Conservation (phyloP, 2,329 filamentous ascomycete genomes). For the Phialophora chinensis region DNA sequence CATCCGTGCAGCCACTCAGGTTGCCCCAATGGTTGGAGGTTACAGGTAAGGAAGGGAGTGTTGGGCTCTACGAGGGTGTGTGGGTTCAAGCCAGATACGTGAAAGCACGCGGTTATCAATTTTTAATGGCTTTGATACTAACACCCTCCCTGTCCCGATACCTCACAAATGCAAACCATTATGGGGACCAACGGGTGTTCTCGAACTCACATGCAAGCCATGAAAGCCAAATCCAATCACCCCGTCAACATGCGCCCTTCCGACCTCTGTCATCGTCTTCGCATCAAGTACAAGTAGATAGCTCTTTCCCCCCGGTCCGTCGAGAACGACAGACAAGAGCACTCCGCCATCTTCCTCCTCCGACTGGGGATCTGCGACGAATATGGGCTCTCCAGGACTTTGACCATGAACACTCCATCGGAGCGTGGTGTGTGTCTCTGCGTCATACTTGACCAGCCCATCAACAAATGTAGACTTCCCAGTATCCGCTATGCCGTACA, state of each 20-base stretch:
- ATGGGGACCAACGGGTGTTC: conserved; percentile 10
- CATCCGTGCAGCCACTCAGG: neutral
- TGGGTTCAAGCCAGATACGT: neutral
- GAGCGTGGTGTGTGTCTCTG: conserved; percentile 47
- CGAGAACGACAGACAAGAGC: conserved; percentile 59
- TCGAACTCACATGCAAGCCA: conserved; percentile 44
- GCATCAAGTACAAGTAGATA: conserved; percentile 61
- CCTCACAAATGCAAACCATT: conserved; percentile 29
- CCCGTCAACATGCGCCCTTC: conserved; percentile 56
- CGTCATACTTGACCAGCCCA: conserved; percentile 60
- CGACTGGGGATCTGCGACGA: conserved; percentile 51
- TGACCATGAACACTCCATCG: conserved; percentile 58
- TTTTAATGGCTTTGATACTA: neutral
- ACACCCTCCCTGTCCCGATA: neutral
- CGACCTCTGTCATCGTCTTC: conserved; percentile 56
- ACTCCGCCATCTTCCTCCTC: conserved; percentile 60
- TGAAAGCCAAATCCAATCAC: conserved; percentile 62
- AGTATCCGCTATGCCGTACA: conserved; percentile 55
- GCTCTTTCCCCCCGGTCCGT: conserved; percentile 57
- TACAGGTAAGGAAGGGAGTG: neutral
- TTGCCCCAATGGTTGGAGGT: neutral
- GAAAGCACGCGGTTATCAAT: neutral
- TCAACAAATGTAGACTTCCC: conserved; percentile 59
- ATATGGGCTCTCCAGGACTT: conserved; percentile 61
- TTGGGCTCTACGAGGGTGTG: neutral